A percentile compares a stretch with the other conserved stretches of the same genome.
These are phyloP conservation scores for Neurospora terricola DNA, from an alignment of 495 filamentous ascomycete genomes.

Conservation along the genomic window DNA sequence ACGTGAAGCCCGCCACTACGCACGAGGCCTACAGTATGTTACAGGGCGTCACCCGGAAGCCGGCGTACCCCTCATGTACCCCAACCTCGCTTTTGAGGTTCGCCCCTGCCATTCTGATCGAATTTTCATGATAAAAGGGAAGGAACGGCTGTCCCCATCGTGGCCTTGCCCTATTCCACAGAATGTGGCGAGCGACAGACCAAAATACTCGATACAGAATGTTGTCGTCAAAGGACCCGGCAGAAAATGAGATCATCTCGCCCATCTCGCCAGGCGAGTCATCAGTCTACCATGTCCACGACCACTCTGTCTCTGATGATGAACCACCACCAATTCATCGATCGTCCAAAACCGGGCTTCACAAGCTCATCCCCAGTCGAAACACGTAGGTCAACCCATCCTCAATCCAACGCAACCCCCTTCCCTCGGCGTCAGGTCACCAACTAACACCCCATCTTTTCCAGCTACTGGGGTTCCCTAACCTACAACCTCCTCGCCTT, in stretches of 20 bases:
- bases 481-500: conserved; percentile 57
- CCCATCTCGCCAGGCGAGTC: neutral
- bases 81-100: neutral
- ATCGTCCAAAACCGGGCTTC: neutral
- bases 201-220: neutral
- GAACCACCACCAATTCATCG: neutral
- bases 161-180: neutral
- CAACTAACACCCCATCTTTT: neutral
- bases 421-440: neutral
- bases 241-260: neutral
- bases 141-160: neutral
- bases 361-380: neutral
- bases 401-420: neutral
- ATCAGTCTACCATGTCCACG: neutral
- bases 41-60: neutral
- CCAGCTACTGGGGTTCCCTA: conserved; percentile 45
- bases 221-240: neutral
- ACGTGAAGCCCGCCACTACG: neutral
- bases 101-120: neutral
- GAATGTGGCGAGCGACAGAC: neutral
- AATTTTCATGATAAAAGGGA: neutral
- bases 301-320: neutral
- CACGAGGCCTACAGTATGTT: neutral
- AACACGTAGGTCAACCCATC: neutral
- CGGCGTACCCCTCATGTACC: neutral